These are phyloP conservation scores for Botrytis medusae DNA, from an alignment of 2,329 filamentous ascomycete genomes.

Conservation along the genomic window DNA sequence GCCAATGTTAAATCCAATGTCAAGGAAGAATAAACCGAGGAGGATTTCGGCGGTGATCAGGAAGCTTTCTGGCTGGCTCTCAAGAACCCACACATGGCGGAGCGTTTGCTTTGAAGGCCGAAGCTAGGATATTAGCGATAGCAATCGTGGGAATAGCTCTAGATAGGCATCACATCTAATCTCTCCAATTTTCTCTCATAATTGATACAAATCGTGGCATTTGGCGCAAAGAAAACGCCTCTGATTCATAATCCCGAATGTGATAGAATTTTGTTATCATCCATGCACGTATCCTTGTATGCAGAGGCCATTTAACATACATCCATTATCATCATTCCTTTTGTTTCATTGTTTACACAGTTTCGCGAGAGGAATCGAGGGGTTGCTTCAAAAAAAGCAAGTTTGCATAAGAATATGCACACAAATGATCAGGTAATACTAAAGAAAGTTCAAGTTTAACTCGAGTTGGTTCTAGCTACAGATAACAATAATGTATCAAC, in stretches of 20 bases:
- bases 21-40: not conserved
- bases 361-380: not conserved
- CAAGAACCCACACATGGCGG: not conserved
- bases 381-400: not conserved
- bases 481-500: not conserved
- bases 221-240: not conserved
- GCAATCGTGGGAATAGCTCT: conserved; percentile 23
- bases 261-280: conserved; percentile 1
- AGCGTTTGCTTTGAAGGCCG: not conserved
- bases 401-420: not conserved
- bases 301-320: not conserved
- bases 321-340: not conserved
- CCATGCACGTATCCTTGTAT: not conserved
- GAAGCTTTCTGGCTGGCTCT: conserved; percentile 16
- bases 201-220: not conserved
- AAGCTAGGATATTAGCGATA: not conserved
- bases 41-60: conserved; percentile 39
- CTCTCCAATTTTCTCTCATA: not conserved
- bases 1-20: not conserved
- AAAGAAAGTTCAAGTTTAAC: not conserved
- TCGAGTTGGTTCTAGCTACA: not conserved
- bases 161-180: conserved; percentile 36
- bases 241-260: conserved; percentile 3
- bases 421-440: not conserved
- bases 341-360: not conserved